Base-by-base conservation (phyloP, 176 grass and related monocot species). In the Luzula sylvatica region DNA sequence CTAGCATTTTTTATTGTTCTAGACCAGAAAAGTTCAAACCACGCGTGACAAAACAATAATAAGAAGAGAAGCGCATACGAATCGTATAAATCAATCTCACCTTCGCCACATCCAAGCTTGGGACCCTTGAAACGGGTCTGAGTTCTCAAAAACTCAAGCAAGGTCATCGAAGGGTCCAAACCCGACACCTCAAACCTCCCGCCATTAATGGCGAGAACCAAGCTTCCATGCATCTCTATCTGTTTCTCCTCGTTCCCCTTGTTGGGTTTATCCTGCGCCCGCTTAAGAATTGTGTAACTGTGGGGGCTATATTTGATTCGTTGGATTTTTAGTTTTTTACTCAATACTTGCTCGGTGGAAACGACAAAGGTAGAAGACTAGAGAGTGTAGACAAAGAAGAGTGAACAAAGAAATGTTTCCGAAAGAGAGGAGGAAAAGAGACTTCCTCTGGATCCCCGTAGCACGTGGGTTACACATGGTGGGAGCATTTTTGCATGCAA, bases 71-170 rank as follows among this genome's bases (percentile, higher is more conserved):
- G 58, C 17, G 38, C 15, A 16, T 12, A 21, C 45, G 16, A 16
- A 1, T 20, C 18, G 23, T 26, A 24, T 25, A 38, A 39, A 4
- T 8, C 5, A 7, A 9, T 9, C 28, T 25, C 25, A 83, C 87
- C 87, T 75, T 94, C 82, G 21, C 82, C 87, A 67, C 87, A 94
- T 35, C 82, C 78, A 38, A 94, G 87, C 87, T 94, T 94, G 50
- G 87, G 74, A 0, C 82, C 87, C 3, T 55, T 44, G 67, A 72
- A 80, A 14, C 66, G 69, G 2, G 87, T 82, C 18, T 1, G 74
- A 0, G 71, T 87, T 50, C 87, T 68, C 7, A 94, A 72, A 59
- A 87, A 94, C 77, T 82, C 74, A 1, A 94, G 78, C 67, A 94
- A 72, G 57, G 87, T 72, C 54, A 65, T 82, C n/a, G 73, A 86